phyloP scores from a whole-genome alignment of 2,329 filamentous ascomycete species.

The Cladosporium sp. region DNA sequence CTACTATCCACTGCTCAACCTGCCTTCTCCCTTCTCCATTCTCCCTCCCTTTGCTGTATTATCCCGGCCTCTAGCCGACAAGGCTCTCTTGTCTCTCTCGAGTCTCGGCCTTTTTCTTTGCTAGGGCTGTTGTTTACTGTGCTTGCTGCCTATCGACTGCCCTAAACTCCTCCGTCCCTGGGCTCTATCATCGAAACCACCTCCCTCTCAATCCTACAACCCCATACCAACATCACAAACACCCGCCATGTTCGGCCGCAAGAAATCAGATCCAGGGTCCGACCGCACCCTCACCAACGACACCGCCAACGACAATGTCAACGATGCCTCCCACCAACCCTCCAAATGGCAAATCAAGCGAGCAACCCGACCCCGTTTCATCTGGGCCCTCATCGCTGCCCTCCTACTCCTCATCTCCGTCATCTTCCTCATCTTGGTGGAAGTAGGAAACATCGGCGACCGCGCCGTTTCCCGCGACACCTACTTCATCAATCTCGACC shows the following conservation, averaged over 20 bases:
- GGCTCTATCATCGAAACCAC: neutral
- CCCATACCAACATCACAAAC: neutral
- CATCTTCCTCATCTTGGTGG: conserved; percentile 74
- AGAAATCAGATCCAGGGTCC: conserved; percentile 19
- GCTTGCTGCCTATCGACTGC: neutral
- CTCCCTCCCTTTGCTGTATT: neutral
- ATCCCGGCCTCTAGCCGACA: neutral
- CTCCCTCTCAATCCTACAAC: neutral
- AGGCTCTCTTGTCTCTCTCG: neutral
- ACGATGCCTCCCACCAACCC: conserved; percentile 25
- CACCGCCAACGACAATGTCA: conserved; percentile 24
- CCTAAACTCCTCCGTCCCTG: neutral
- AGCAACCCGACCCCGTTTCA: conserved; percentile 50
- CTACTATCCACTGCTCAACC: neutral
- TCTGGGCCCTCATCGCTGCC: conserved; percentile 61
- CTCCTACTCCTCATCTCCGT: conserved; percentile 68
- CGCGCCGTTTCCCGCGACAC: conserved; percentile 58
- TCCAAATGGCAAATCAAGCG: conserved; percentile 39
- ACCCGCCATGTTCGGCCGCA: conserved; percentile 30
- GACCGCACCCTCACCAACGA: conserved; percentile 28
- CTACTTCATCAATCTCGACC: conserved; percentile 80
- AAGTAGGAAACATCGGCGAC: conserved; percentile 68
- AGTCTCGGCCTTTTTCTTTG: neutral
- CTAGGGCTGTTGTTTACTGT: neutral
- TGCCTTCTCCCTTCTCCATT: conserved; percentile 3